Percentiles rank a stretch among this genome's conserved stretches.
Conservation (phyloP, 2,329 filamentous ascomycete species). For the Trichoderma sp. region DNA sequence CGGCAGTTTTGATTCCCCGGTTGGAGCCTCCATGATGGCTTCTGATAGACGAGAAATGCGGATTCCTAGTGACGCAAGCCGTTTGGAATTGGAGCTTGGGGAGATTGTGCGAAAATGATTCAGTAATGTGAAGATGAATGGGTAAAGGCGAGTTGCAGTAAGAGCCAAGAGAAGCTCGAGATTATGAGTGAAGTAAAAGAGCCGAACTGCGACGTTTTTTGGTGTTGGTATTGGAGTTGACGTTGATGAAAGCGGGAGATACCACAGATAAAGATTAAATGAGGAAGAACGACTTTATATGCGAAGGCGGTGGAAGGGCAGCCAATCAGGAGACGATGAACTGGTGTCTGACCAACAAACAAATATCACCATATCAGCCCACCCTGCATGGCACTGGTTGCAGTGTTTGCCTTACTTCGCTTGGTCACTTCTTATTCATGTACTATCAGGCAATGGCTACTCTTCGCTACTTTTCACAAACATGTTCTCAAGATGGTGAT, state of each 20-base stretch:
- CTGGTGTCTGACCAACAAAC: no score
- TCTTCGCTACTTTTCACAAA: not conserved
- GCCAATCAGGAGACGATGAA: not conserved
- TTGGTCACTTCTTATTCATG: no score
- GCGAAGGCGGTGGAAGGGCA: not conserved
- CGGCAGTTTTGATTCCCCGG: fast-evolving
- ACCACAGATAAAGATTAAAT: no score
- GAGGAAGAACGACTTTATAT: no score
- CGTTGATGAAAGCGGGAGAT: not conserved
- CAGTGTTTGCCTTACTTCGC: no score
- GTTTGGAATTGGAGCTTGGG: not conserved
- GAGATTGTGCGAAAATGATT: not conserved
- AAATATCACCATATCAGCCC: no score
- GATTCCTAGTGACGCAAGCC: not conserved
- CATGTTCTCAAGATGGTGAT: not conserved
- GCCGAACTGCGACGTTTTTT: not conserved
- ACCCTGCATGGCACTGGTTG: no score
- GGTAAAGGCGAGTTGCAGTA: not conserved
- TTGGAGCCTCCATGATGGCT: not conserved
- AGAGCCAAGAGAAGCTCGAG: not conserved
- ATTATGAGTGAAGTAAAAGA: not conserved
- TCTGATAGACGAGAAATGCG: not conserved
- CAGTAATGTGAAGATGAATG: not conserved
- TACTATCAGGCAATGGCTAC: no score
- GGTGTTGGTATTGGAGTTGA: not conserved